Conservation (phyloP, 768 basidiomycete species). For the Tylopilus sp. region DNA sequence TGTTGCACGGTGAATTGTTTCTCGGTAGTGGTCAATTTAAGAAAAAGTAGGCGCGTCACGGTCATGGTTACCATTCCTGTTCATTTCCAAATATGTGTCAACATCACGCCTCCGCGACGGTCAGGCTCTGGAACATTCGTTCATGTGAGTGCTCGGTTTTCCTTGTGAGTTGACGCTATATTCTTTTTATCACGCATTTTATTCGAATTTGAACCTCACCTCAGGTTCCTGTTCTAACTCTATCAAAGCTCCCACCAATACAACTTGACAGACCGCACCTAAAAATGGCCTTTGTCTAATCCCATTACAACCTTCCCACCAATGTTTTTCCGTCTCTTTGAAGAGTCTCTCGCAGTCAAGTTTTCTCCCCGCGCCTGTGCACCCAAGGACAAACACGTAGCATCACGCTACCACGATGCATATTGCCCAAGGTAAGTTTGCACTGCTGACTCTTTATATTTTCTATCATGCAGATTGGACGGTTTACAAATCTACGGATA, state of each 20-base stretch:
- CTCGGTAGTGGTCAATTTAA: too few species aligned
- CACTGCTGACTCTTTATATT: not conserved
- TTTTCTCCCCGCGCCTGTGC: not conserved
- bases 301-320: slow-evolving; percentile 5
- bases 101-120: too few species aligned
- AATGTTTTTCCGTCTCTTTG: slow-evolving; percentile 8
- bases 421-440: slow-evolving; percentile 23
- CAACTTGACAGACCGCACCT: too few species aligned
- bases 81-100: slow-evolving; percentile 4
- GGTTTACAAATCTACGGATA: slow-evolving; percentile 41
- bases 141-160: not conserved
- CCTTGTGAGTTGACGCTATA: not conserved
- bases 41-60: too few species aligned
- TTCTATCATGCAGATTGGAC: slow-evolving; percentile 36
- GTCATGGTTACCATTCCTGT: not conserved
- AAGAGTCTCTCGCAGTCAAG: slow-evolving; percentile 23
- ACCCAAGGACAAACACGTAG: not conserved
- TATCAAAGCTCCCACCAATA: too few species aligned
- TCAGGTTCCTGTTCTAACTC: too few species aligned
- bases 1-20: too few species aligned
- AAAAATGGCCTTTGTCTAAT: slow-evolving; percentile 2
- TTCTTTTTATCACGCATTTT: not conserved
- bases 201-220: too few species aligned
- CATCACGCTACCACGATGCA: not conserved
- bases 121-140: slow-evolving; percentile 7